phyloP scores from a whole-genome alignment of 768 basidiomycete species.

The Amanita muscaria region DNA sequence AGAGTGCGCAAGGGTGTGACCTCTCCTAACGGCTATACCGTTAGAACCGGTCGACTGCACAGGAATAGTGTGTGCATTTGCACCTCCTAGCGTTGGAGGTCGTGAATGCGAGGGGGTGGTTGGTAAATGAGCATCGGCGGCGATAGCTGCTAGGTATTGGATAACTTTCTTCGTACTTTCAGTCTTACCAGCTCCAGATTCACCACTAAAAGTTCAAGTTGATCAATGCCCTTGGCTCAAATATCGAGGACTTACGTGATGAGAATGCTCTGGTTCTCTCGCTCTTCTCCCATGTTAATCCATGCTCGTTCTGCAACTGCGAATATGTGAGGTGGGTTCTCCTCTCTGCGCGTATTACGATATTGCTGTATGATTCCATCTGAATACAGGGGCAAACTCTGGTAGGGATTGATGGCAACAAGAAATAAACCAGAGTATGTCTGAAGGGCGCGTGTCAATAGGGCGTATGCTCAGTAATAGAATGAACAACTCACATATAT shows the following conservation, averaged over 20 bases:
- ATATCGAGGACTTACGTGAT: constrained; percentile 70
- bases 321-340: constrained; percentile 94
- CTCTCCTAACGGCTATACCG: constrained; percentile 50
- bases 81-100: constrained; percentile 49
- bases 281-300: constrained; percentile 96
- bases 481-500: constrained; percentile 66
- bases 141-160: constrained; percentile 96
- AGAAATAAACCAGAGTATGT: constrained; percentile 95
- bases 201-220: constrained; percentile 54
- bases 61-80: constrained; percentile 37
- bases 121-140: constrained; percentile 63
- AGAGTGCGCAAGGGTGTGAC: constrained; percentile 37
- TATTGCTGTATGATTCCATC: constrained; percentile 86
- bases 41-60: constrained; percentile 65
- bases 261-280: constrained; percentile 95
- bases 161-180: constrained; percentile 99
- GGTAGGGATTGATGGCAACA: constrained; percentile 98
- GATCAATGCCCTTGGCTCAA: constrained; percentile 9
- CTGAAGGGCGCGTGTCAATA: constrained; percentile 28
- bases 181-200: constrained; percentile 98
- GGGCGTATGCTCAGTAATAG: neutral
- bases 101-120: constrained; percentile 54
- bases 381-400: constrained; percentile 83
- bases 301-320: constrained; percentile 96
- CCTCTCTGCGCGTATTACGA: constrained; percentile 78